Base-by-base conservation (phyloP, 176 grass and related monocot genomes). In the Ensete ventricosum region DNA sequence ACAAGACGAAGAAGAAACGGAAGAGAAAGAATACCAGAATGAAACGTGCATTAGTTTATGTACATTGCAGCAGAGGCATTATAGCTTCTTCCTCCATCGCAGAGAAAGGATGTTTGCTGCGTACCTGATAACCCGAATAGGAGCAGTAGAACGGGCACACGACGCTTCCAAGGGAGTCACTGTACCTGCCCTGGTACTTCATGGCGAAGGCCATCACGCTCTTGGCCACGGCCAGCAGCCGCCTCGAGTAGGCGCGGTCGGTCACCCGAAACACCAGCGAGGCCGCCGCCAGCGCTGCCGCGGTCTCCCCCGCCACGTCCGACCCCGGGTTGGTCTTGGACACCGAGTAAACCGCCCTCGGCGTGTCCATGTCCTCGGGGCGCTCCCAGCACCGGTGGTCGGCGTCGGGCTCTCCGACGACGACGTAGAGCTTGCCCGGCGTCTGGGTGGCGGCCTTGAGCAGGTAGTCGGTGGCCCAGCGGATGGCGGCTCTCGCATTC, bases 351-450 rank as follows among this genome's bases (percentile, higher is more conserved):
- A 96, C 93, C 6, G 59, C 73, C 76, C 93, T 22, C 20, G 83
- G 87, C 12, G 89, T 96, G 87, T 92, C 89, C 89, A 92, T 92
- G 83, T 92, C 89, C 79, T 96, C 93, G 1, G 89, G 85, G 5
- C 89, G 77, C 81, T 92, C 89, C 93, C 89, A 96, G 83, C 89
- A 96, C 0, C 48, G 77, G 79, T 96, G 93, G 73, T 92, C 93
- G 11, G 87, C 77, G 76, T 83, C 83, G 2, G 93, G 81, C 70
- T 96, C 87, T 20, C 93, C 93, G 58, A 96, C 93, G 22, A 89
- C 93, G 2, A 96, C 89, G 77, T 96, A 92, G 52, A 92, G 90
- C 73, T 11, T 66, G 0, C 85, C 89, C 19, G 73, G 85, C 2
- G 87, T 88, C 64, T 54, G 71, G 50, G 85, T 79, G 1, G 93